Conservation (phyloP, 2,329 filamentous ascomycete species). For the Pseudogymnoascus destructans region DNA sequence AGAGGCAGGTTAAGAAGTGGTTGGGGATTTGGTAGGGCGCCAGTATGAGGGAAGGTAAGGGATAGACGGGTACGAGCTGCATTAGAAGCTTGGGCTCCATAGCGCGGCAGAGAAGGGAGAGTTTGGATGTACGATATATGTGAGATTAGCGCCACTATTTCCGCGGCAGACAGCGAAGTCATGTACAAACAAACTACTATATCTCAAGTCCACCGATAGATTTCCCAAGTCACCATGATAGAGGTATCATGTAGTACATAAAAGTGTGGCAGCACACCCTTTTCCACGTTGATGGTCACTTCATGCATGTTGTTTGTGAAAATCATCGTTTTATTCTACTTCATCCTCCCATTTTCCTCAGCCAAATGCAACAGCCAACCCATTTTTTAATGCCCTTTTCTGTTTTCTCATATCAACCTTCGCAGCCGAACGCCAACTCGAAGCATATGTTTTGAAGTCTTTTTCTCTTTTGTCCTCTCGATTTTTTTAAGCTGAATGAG, state of each 20-base stretch:
- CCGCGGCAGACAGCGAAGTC: background rate
- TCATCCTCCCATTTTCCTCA: too few species aligned
- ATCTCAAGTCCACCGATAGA: background rate
- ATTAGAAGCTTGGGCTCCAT: background rate
- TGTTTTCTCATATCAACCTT: too few species aligned
- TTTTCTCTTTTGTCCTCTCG: background rate
- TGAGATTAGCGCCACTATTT: background rate
- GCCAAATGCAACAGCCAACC: too few species aligned
- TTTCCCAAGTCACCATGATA: background rate
- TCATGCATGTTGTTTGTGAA: background rate
- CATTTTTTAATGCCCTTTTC: too few species aligned
- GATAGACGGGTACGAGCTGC: background rate
- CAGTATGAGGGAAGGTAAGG: background rate
- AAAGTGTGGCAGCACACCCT: background rate
- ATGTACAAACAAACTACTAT: background rate
- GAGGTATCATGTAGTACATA: background rate
- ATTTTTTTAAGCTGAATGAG: background rate
- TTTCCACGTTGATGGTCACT: background rate
- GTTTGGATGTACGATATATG: background rate
- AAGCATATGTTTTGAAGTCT: too few species aligned
- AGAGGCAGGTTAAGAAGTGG: conserved; percentile 59
- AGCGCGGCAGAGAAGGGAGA: background rate
- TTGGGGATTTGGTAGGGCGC: conserved; percentile 59
- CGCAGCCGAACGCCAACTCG: too few species aligned
- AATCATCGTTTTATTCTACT: too few species aligned